Evolutionary conservation across 495 filamentous ascomycete genomes (phyloP).

Genomic region (Talaromyces stipitatus): DNA sequence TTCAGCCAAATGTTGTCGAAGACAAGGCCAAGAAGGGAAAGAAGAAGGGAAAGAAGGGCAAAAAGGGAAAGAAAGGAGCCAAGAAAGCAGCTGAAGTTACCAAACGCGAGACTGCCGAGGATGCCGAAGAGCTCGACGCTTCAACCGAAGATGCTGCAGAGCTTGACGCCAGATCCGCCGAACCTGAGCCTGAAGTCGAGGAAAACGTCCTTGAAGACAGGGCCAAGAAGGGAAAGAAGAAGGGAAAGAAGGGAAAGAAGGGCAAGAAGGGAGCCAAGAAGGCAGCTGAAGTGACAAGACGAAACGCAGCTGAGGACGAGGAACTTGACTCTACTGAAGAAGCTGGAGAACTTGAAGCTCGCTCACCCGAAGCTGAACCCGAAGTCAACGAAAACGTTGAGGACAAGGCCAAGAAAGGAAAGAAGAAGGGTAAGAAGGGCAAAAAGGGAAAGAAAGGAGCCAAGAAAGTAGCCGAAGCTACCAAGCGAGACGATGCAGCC

Average conservation of each 20-base stretch:
- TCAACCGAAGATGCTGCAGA: background rate
- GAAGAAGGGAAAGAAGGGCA: background rate
- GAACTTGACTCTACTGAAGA: background rate
- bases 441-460: background rate
- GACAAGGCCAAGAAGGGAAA: background rate
- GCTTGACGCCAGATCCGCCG: background rate
- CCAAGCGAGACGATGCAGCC: background rate
- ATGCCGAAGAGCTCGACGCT: background rate
- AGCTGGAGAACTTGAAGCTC: background rate
- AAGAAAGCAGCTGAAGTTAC: background rate
- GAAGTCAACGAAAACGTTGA: background rate
- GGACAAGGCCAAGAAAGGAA: background rate
- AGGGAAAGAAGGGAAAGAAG: background rate
- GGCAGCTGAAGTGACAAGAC: background rate
- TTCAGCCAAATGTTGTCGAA: background rate
- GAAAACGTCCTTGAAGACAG: background rate
- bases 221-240: background rate
- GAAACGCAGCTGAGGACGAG: background rate
- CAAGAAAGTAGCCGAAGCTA: background rate
- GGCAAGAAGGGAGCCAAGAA: background rate
- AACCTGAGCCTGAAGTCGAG: background rate
- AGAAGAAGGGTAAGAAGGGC: background rate
- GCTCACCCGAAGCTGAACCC: background rate
- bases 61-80: background rate
- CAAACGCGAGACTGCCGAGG: background rate